Conservation (phyloP, 129 eudicot genomes). For the Smallanthus sonchifolius region DNA sequence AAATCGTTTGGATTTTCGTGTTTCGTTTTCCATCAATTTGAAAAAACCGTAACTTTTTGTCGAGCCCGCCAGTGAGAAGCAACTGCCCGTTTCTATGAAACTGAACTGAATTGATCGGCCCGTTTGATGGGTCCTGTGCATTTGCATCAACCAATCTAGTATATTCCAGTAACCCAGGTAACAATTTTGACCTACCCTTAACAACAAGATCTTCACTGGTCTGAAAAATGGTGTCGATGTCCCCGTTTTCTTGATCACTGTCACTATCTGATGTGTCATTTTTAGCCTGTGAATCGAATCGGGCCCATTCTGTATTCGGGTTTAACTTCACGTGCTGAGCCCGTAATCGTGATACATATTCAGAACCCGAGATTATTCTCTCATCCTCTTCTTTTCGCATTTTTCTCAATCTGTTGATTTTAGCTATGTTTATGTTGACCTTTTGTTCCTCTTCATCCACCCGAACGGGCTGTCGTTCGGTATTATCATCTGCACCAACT, state of each 20-base stretch:
- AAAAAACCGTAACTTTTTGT: constrained; percentile 68
- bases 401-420: constrained; percentile 76
- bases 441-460: constrained; percentile 86
- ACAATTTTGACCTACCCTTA: constrained; percentile 45
- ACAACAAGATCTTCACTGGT: constrained; percentile 74
- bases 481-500: constrained; percentile 21
- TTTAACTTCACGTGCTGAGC: constrained; percentile 85
- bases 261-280: constrained; percentile 49
- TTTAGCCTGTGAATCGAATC: constrained; percentile 32
- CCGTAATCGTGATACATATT: constrained; percentile 74
- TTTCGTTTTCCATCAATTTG: constrained; percentile 92
- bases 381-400: constrained; percentile 81
- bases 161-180: constrained; percentile 75
- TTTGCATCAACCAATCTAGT: constrained; percentile 78
- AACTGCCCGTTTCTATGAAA: constrained; percentile 90
- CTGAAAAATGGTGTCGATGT: constrained; percentile 49
- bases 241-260: constrained; percentile 48
- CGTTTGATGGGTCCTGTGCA: constrained; percentile 59
- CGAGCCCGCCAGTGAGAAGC: constrained; percentile 81
- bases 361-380: constrained; percentile 60
- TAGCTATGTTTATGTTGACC: constrained; percentile 54
- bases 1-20: constrained; percentile 71
- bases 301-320: constrained; percentile 89
- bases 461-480: constrained; percentile 76
- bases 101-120: constrained; percentile 68